phyloP scores from a whole-genome alignment of 768 basidiomycete species.

The Trametopsis cervina region DNA sequence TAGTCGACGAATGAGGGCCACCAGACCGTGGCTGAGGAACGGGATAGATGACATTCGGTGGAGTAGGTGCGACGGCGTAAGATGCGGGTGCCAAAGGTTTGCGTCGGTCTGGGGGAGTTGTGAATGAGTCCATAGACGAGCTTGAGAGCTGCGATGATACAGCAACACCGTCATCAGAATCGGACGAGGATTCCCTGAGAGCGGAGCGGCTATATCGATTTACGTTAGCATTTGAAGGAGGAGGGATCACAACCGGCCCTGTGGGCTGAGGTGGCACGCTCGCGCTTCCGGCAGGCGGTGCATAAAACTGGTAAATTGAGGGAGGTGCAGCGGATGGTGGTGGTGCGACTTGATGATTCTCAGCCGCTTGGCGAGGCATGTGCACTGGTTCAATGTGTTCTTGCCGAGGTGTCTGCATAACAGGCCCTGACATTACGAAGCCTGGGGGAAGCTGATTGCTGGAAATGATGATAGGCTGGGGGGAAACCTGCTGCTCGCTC shows the following conservation, averaged over 20 bases:
- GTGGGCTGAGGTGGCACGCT: conserved; percentile 13
- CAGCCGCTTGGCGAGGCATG: conserved; percentile 1
- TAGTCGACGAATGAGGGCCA: conserved; percentile 3
- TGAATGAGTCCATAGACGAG: conserved; percentile 28
- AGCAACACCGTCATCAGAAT: conserved; percentile 21
- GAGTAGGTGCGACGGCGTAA: conserved; percentile 18
- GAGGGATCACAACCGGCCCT: conserved; percentile 7
- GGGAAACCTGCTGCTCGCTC: conserved; percentile 3
- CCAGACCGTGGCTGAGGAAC: conserved; percentile 18
- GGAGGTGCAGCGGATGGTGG: conserved; percentile 26
- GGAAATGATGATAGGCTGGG: conserved; percentile 1
- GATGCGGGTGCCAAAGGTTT: conserved; percentile 11
- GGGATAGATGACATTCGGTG: conserved; percentile 19
- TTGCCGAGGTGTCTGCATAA: conserved; percentile 3
- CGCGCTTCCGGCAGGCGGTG: conserved; percentile 14
- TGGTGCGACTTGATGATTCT: conserved; percentile 17
- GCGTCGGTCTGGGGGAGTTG: conserved; percentile 25
- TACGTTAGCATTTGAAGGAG: neutral
- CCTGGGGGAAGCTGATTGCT: conserved; percentile 29
- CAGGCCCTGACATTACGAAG: conserved; percentile 26
- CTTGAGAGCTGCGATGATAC: conserved; percentile 22
- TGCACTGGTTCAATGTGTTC: conserved; percentile 16
- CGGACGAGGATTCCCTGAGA: conserved; percentile 10
- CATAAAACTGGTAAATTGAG: conserved; percentile 19
- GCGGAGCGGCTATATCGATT: conserved; percentile 13